phyloP scores from a whole-genome alignment of 345 rosid species.

The Excoecaria cochinchinensis region DNA sequence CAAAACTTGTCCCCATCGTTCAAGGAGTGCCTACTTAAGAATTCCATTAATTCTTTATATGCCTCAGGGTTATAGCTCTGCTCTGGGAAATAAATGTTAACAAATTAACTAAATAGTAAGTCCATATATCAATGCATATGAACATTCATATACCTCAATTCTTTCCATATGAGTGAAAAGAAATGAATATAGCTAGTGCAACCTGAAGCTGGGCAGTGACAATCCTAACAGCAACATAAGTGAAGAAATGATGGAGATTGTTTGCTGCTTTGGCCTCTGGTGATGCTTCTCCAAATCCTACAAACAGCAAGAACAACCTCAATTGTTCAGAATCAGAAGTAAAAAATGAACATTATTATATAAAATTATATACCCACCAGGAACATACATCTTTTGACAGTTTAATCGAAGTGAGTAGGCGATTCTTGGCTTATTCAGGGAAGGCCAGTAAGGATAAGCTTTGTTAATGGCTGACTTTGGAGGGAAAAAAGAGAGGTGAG shows the following conservation, averaged over 20 bases:
- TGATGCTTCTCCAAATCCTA: slow-evolving; percentile 85
- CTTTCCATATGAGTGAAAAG: too few relatives aligned
- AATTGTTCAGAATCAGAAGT: neutral
- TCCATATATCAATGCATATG: too few relatives aligned
- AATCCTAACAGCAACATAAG: slow-evolving; percentile 68
- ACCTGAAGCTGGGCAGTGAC: slow-evolving; percentile 84
- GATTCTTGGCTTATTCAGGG: slow-evolving; percentile 18
- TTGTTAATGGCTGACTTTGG: slow-evolving; percentile 18
- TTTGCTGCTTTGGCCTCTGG: slow-evolving; percentile 82
- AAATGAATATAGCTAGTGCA: neutral
- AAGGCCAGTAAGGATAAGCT: slow-evolving; percentile 24
- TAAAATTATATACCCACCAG: slow-evolving; percentile 45
- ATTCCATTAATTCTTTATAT: slow-evolving; percentile 62
- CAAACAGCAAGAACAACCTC: neutral
- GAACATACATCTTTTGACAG: slow-evolving; percentile 66
- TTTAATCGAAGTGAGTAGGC: slow-evolving; percentile 25
- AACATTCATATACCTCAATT: too few relatives aligned
- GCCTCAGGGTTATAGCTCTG: slow-evolving; percentile 89
- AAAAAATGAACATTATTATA: neutral
- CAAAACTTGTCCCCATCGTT: slow-evolving; percentile 83
- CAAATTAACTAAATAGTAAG: slow-evolving; percentile 6
- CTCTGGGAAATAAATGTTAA: slow-evolving; percentile 13
- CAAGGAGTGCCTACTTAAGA: slow-evolving; percentile 51
- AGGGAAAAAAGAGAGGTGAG: slow-evolving; percentile 30
- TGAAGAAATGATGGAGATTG: slow-evolving; percentile 78